Percentiles rank a stretch among this genome's conserved stretches.
Conservation (phyloP, 2,329 filamentous ascomycete species). For the Chrysoporthe puriensis region DNA sequence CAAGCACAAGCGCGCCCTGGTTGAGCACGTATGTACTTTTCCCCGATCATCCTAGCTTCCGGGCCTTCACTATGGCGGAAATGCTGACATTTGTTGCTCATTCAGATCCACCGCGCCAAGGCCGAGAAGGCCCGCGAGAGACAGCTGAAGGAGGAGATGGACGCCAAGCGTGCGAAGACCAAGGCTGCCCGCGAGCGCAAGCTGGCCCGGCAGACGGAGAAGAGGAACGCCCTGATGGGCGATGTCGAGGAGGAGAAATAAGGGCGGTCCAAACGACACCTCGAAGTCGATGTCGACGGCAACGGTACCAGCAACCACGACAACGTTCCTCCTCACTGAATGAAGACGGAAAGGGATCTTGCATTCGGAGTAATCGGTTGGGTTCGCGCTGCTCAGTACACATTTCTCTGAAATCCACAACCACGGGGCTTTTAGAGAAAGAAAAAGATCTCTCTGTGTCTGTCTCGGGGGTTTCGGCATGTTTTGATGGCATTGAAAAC, state of each 20-base stretch:
- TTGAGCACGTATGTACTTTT: slow-evolving; percentile 90
- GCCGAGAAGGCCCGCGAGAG: slow-evolving; percentile 98
- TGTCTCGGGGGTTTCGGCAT: slow-evolving; percentile 29
- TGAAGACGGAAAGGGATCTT: slow-evolving; percentile 49
- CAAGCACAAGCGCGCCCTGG: slow-evolving; percentile 99
- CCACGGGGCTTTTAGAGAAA: slow-evolving; percentile 24
- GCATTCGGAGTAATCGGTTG: slow-evolving; percentile 65
- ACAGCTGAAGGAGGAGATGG: slow-evolving; percentile 98
- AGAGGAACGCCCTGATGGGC: slow-evolving; percentile 83
- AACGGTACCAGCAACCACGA: slow-evolving; percentile 46
- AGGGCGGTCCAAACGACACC: slow-evolving; percentile 14
- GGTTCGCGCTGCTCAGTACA: slow-evolving; percentile 45
- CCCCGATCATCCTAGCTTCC: neutral
- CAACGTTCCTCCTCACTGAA: slow-evolving; percentile 51
- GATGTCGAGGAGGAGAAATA: slow-evolving; percentile 63
- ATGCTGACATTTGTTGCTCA: slow-evolving; percentile 28
- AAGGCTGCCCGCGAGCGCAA: slow-evolving; percentile 99
- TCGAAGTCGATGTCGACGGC: slow-evolving; percentile 30
- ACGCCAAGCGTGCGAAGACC: slow-evolving; percentile 99
- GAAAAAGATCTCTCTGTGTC: slow-evolving; percentile 27
- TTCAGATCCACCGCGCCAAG: slow-evolving; percentile 99
- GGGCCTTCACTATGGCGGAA: no score
- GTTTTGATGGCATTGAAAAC: slow-evolving; percentile 33
- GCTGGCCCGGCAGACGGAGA: slow-evolving; percentile 86
- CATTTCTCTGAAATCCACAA: slow-evolving; percentile 31